Conservation (phyloP, 2,329 filamentous ascomycete species). For the Orbilia blumenaviensis region DNA sequence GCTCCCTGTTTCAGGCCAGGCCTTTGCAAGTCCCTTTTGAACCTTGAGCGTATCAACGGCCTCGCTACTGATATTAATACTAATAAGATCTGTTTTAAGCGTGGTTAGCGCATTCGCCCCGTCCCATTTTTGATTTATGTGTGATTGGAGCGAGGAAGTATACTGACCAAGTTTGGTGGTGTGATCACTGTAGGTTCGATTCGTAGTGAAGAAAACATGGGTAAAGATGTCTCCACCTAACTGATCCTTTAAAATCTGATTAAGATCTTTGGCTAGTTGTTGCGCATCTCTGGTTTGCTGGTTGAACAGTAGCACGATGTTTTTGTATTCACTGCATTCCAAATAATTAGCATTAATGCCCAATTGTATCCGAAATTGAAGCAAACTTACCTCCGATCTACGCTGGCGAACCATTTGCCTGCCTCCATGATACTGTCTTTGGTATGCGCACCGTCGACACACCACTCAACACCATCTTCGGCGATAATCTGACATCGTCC, state of each 20-base stretch:
- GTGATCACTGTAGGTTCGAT: constrained; percentile 68
- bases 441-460: constrained; percentile 88
- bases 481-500: constrained; percentile 79
- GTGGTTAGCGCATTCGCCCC: too few relatives aligned
- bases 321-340: constrained; percentile 47
- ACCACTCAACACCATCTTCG: constrained; percentile 72
- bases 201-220: constrained; percentile 82
- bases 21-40: constrained; percentile 72
- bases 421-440: constrained; percentile 81
- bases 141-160: constrained; percentile 57
- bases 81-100: constrained; percentile 70
- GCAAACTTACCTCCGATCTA: constrained; percentile 22
- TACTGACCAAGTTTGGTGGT: constrained; percentile 65
- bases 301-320: constrained; percentile 81
- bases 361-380: constrained; percentile 26
- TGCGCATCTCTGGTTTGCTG: constrained; percentile 84
- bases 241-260: constrained; percentile 63
- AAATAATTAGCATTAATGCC: neutral
- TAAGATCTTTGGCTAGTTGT: constrained; percentile 71
- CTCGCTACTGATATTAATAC: constrained; percentile 69
- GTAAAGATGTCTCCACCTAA: constrained; percentile 66
- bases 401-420: constrained; percentile 75
- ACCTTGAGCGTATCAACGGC: constrained; percentile 71
- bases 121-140: too few relatives aligned
- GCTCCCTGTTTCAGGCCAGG: constrained; percentile 69